phyloP scores from a whole-genome alignment of 306 rosid species.

The Fragaria iinumae region DNA sequence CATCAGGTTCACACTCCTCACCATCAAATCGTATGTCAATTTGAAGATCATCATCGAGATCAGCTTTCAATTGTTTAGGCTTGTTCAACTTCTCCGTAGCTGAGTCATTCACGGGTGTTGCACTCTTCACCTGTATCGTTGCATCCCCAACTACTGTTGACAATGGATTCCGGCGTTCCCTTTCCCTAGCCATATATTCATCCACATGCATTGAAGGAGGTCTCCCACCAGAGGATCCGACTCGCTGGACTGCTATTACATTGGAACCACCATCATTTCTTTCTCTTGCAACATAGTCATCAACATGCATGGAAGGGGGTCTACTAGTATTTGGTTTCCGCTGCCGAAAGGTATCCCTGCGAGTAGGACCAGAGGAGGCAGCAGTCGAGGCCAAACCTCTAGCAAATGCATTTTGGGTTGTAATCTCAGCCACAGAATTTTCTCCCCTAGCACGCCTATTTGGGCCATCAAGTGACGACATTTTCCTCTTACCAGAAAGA shows the following conservation, averaged over 20 bases:
- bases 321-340: slow-evolving; percentile 99
- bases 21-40: slow-evolving; percentile 94
- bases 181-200: slow-evolving; percentile 96
- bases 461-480: slow-evolving; percentile 61
- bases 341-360: slow-evolving; percentile 93
- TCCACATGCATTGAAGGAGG: slow-evolving; percentile 99
- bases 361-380: slow-evolving; percentile 79
- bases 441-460: slow-evolving; percentile 89
- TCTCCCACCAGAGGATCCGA: slow-evolving; percentile 92
- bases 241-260: slow-evolving; percentile 75
- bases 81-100: slow-evolving; percentile 67
- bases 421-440: slow-evolving; percentile 54
- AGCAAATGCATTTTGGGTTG: slow-evolving; percentile 60
- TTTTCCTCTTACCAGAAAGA: slow-evolving; percentile 63
- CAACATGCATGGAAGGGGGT: slow-evolving; percentile 99
- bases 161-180: slow-evolving; percentile 91
- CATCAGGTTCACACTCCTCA: slow-evolving; percentile 93
- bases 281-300: slow-evolving; percentile 96
- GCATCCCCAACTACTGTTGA: slow-evolving; percentile 73
- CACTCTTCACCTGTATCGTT: slow-evolving; percentile 52
- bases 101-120: slow-evolving; percentile 46
- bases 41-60: slow-evolving; percentile 91
- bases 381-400: slow-evolving; percentile 60
- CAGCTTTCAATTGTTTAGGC: slow-evolving; percentile 77
- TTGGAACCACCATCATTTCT: slow-evolving; percentile 79